Base-by-base conservation (phyloP, 1,284 basidiomycete genomes). In the Paramarasmius palmivorus region DNA sequence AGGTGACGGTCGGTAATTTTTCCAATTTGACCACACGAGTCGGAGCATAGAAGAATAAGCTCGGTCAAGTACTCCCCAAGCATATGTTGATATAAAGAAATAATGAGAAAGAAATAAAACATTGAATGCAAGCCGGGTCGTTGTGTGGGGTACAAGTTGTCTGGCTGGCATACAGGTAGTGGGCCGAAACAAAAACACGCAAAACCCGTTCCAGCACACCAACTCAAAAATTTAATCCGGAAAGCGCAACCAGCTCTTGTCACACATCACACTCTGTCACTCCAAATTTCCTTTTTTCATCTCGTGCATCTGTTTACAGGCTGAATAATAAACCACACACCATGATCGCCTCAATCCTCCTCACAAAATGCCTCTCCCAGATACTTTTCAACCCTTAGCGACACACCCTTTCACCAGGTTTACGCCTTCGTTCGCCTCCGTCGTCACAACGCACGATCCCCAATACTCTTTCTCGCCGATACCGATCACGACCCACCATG, bases 281-380 rank as follows among this genome's bases (percentile, higher is more conserved):
- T n/a, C n/a, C n/a, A n/a, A 9, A 44, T 20, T n/a, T 26, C 12
- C 29, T 12, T 32, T 32, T 71, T 68, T 68, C 70, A 65, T 64
- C n/a, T n/a, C n/a, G n/a, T n/a, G n/a, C n/a, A n/a, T n/a, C n/a
- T n/a, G n/a, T n/a, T 32, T n/a, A n/a, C 22, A 44, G 23, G 17
- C 37, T 25, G 46, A 38, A 35, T 46, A n/a, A 37, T 22, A 54
- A 52, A 45, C 19, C 32, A 38, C 20, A n/a, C 2, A 10, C 47
- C 41, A 55, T 12, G 44, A 41, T 23, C 45, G 19, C 7, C 32
- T 50, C 46, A 51, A 50, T 42, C 37, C 47, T 23, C 39, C 59
- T 49, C 53, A 52, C 32, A 36, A 40, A 20, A 53, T 48, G 6
- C 42, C 61, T 54, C 57, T 62, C 40, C 49, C 58, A 53, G 29